A percentile compares a stretch with the other conserved stretches of the same genome.
Evolutionary conservation across 371 early-diverging fungal species (phyloP).

Genomic region (Mortierella sp.): DNA sequence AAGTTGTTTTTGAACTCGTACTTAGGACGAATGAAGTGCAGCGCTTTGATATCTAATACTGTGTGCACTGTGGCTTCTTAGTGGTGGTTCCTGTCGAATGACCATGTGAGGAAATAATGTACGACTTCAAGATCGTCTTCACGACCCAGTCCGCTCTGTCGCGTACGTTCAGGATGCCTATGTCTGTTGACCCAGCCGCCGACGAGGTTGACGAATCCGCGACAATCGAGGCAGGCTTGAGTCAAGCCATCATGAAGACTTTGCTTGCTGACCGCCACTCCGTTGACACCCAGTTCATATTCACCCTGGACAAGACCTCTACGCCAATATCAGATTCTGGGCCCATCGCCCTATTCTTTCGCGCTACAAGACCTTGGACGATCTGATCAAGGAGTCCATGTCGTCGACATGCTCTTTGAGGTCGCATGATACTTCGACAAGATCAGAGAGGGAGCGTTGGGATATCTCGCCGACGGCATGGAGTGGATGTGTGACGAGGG

Average conservation of each 20-base stretch:
- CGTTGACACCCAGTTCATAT: conserved; percentile 8
- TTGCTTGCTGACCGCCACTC: conserved; percentile 16
- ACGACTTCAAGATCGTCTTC: neutral
- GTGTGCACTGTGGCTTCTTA: neutral
- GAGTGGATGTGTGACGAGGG: neutral
- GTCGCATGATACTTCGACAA: conserved; percentile 4
- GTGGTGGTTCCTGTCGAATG: neutral
- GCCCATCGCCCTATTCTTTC: neutral
- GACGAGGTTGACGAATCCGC: neutral
- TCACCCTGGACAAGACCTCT: neutral
- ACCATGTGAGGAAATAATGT: neutral
- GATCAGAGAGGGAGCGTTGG: neutral
- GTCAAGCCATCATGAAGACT: neutral
- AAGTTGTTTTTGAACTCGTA: too few relatives aligned
- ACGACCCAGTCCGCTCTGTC: neutral
- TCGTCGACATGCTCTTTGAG: conserved; percentile 17
- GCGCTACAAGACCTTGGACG: neutral
- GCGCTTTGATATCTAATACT: too few relatives aligned
- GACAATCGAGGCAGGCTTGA: neutral
- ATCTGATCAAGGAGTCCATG: conserved; percentile 7
- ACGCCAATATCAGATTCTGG: conserved; percentile 1
- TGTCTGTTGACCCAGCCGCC: neutral
- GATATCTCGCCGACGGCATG: neutral
- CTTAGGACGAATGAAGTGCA: too few relatives aligned
- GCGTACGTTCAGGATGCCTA: neutral